phyloP scores from a whole-genome alignment of 768 basidiomycete species.

The Lactifluus echinatus region DNA sequence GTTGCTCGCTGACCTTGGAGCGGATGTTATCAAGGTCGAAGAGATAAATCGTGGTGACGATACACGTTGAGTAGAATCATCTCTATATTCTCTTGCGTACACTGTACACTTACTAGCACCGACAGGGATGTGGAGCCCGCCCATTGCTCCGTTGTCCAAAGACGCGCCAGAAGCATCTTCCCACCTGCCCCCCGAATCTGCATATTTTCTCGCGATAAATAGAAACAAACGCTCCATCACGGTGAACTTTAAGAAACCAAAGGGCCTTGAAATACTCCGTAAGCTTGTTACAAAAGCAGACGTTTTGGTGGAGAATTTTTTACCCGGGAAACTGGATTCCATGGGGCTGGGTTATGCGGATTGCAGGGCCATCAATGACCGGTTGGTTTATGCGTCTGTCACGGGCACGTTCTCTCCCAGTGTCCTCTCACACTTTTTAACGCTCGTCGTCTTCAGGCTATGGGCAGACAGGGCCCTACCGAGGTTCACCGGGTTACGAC shows the following conservation, averaged over 20 bases:
- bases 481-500: conserved; percentile 79
- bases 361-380: conserved; percentile 66
- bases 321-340: conserved; percentile 74
- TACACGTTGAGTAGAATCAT: conserved; percentile 48
- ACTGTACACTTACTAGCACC: neutral
- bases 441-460: conserved; percentile 43
- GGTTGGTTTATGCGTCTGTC: conserved; percentile 81
- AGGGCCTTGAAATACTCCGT: conserved; percentile 68
- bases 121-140: conserved; percentile 30
- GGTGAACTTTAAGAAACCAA: conserved; percentile 74
- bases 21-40: conserved; percentile 91
- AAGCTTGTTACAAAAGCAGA: conserved; percentile 68
- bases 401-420: conserved; percentile 47
- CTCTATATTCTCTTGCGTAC: neutral
- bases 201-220: conserved; percentile 86
- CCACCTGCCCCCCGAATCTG: conserved; percentile 80
- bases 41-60: conserved; percentile 78
- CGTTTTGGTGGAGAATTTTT: conserved; percentile 83
- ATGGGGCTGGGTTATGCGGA: conserved; percentile 85
- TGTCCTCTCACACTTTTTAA: neutral
- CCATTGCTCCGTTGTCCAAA: conserved; percentile 32
- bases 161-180: conserved; percentile 41
- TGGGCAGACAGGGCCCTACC: conserved; percentile 85
- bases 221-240: conserved; percentile 86
- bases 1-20: conserved; percentile 87